Conservation (phyloP, 148 eudicot species). For the Salicornia ramosissima region DNA sequence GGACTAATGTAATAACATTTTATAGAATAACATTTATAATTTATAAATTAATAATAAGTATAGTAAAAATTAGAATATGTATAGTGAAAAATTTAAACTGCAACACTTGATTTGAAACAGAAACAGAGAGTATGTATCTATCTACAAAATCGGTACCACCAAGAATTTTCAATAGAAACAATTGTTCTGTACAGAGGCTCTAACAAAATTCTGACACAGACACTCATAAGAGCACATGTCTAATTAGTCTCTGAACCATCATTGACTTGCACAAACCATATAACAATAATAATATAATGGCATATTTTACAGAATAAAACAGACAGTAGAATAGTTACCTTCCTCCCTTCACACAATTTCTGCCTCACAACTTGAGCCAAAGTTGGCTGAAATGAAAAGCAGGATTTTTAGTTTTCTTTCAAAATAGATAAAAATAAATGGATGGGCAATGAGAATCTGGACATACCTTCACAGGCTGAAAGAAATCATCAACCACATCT, state of each 20-base stretch:
- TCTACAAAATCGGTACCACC: too few relatives aligned
- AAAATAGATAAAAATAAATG: neutral
- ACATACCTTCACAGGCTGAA: conserved; percentile 79
- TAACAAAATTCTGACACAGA: neutral
- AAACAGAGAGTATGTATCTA: too few relatives aligned
- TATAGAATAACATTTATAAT: too few relatives aligned
- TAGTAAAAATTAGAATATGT: too few relatives aligned
- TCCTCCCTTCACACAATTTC: conserved; percentile 89
- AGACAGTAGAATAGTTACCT: conserved; percentile 42
- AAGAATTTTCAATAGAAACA: too few relatives aligned
- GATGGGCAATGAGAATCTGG: neutral
- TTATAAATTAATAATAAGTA: too few relatives aligned
- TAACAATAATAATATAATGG: neutral
- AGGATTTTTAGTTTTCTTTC: conserved; percentile 3
- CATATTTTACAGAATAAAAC: conserved; percentile 1
- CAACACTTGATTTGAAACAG: too few relatives aligned
- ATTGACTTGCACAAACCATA: neutral
- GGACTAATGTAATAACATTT: too few relatives aligned
- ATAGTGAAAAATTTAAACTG: too few relatives aligned
- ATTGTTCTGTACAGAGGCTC: too few relatives aligned
- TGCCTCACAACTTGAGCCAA: conserved; percentile 85
- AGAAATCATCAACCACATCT: conserved; percentile 82
- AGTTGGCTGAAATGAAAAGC: conserved; percentile 61
- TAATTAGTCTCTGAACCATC: neutral
- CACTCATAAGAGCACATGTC: neutral